A percentile compares a stretch with the other conserved stretches of the same genome.
Conservation (phyloP, 108 stramenopile genomes). For the Schizochytrium sp. region DNA sequence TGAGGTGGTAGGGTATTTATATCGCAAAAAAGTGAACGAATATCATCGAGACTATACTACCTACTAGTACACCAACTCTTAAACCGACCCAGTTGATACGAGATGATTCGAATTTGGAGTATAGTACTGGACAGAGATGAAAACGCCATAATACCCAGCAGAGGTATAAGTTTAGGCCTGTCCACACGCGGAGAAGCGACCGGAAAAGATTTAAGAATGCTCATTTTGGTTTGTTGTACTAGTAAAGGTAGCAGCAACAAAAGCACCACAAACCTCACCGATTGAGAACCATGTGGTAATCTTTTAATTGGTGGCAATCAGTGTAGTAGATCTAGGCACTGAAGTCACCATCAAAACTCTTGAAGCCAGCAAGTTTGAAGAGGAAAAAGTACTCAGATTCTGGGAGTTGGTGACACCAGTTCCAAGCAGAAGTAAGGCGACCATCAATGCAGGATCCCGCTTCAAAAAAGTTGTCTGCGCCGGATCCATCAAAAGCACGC, state of each 20-base stretch:
- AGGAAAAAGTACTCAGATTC: slow-evolving; percentile 81
- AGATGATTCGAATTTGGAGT: too few relatives aligned
- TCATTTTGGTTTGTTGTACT: too few relatives aligned
- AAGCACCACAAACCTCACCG: background rate
- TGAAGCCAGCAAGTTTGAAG: slow-evolving; percentile 85
- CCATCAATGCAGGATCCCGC: slow-evolving; percentile 87
- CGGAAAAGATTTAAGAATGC: too few relatives aligned
- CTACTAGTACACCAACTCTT: too few relatives aligned
- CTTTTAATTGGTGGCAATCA: background rate
- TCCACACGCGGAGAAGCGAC: too few relatives aligned
- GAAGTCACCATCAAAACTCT: slow-evolving; percentile 84
- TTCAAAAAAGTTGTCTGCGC: slow-evolving; percentile 84
- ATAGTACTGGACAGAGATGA: too few relatives aligned
- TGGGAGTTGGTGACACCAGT: slow-evolving; percentile 85
- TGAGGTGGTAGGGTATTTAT: too few relatives aligned
- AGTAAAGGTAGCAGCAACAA: background rate
- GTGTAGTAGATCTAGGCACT: background rate
- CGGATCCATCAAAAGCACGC: slow-evolving; percentile 85
- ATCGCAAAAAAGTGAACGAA: too few relatives aligned
- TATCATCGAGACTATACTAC: too few relatives aligned
- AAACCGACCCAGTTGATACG: too few relatives aligned
- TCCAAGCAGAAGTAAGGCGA: slow-evolving; percentile 85
- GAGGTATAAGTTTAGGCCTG: too few relatives aligned
- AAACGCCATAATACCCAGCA: too few relatives aligned
- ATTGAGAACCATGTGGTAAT: background rate